Conservation (phyloP, 176 grass and related monocot species). For the Saccharum officinarum region DNA sequence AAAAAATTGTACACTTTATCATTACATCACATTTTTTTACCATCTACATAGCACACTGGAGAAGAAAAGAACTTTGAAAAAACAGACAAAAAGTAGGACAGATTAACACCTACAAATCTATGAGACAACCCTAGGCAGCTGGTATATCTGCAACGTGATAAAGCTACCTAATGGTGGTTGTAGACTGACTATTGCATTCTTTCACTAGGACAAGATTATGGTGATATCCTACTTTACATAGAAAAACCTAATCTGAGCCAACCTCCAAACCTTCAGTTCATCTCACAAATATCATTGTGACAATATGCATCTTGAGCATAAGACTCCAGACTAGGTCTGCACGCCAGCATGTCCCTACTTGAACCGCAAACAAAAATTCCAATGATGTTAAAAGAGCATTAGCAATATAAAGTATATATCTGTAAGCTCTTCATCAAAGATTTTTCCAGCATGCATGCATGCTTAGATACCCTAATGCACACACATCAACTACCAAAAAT, state of each 20-base stretch:
- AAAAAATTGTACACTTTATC: not conserved
- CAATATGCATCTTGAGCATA: constrained; percentile 39
- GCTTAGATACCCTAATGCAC: constrained; percentile 11
- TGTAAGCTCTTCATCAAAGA: not conserved
- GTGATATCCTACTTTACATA: not conserved
- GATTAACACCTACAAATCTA: not conserved
- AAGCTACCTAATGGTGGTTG: not conserved
- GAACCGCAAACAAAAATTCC: not conserved
- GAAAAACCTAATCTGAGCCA: constrained; percentile 23
- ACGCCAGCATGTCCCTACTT: too few species aligned
- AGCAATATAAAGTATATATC: constrained; percentile 12
- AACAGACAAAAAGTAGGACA: not conserved
- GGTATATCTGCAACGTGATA: not conserved
- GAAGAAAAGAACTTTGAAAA: not conserved
- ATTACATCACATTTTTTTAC: not conserved
- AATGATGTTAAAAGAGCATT: constrained; percentile 23
- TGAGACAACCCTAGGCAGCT: not conserved
- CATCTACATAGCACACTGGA: not conserved
- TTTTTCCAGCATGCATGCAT: constrained; percentile 15
- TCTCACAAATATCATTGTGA: constrained; percentile 9
- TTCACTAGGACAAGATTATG: not conserved
- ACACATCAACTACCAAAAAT: constrained; percentile 24
- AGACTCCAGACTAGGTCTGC: constrained; percentile 40
- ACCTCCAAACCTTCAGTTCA: constrained; percentile 25
- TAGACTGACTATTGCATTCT: not conserved